These are phyloP conservation scores for Paramecium tetraurelia DNA, from an alignment of 73 alveolate species.

Conservation along the genomic window DNA sequence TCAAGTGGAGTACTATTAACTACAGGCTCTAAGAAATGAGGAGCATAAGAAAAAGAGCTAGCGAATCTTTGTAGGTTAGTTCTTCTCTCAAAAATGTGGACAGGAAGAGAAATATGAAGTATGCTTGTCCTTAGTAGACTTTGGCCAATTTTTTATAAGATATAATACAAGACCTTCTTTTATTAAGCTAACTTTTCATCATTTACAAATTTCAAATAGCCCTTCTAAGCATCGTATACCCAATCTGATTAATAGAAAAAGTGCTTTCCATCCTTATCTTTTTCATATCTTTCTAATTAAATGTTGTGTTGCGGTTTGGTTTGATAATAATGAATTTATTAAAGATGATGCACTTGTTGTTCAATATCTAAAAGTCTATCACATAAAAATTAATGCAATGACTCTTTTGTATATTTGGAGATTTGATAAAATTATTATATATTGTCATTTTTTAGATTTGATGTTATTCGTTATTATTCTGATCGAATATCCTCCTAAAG, in stretches of 20 bases:
- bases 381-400: neutral
- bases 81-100: slow-evolving; percentile 68
- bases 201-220: slow-evolving; percentile 23
- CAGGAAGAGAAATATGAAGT: slow-evolving; percentile 74
- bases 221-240: neutral
- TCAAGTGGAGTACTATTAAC: slow-evolving; percentile 64
- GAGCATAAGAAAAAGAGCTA: slow-evolving; percentile 63
- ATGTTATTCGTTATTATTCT: neutral
- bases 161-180: slow-evolving; percentile 67
- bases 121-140: slow-evolving; percentile 69
- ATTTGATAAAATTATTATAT: neutral
- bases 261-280: neutral
- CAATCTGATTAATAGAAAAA: slow-evolving; percentile 1
- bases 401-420: neutral
- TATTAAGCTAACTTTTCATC: neutral
- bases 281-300: neutral
- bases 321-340: neutral
- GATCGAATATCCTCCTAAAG: neutral
- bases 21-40: slow-evolving; percentile 71
- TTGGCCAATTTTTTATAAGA: slow-evolving; percentile 70
- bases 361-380: neutral
- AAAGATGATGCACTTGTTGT: neutral
- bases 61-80: slow-evolving; percentile 69
- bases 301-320: neutral
- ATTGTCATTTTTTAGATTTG: neutral